These are phyloP conservation scores for Cladorrhinum sp. DNA, from an alignment of 2,329 filamentous ascomycete species.

Conservation along the genomic window DNA sequence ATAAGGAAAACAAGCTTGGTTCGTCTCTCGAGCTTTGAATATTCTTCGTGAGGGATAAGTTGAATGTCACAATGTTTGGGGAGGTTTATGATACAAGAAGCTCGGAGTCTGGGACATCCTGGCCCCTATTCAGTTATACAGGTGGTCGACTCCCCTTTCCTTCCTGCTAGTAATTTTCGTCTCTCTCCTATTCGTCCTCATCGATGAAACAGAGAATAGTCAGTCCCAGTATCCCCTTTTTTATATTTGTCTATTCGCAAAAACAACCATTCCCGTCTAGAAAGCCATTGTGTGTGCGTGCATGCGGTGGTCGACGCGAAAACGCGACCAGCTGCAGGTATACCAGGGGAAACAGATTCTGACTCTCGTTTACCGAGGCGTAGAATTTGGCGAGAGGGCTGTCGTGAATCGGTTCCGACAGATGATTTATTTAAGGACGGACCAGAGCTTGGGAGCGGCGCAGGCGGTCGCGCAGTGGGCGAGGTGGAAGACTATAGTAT, in stretches of 20 bases:
- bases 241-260: slow-evolving; percentile 17
- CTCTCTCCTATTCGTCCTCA: not conserved
- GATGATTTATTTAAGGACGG: slow-evolving; percentile 73
- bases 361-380: slow-evolving; percentile 8
- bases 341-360: slow-evolving; percentile 7
- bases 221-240: slow-evolving; percentile 2
- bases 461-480: slow-evolving; percentile 91
- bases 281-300: slow-evolving; percentile 11
- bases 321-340: slow-evolving; percentile 5
- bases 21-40: not conserved
- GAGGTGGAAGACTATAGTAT: slow-evolving; percentile 87
- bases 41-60: not conserved
- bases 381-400: not conserved
- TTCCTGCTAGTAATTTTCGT: not conserved
- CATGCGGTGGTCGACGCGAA: slow-evolving; percentile 8
- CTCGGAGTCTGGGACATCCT: not conserved
- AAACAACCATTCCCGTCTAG: slow-evolving; percentile 10
- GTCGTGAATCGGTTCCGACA: slow-evolving; percentile 6
- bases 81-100: slow-evolving; percentile 7
- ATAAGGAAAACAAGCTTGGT: not conserved
- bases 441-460: slow-evolving; percentile 94
- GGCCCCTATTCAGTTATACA: slow-evolving; percentile 2
- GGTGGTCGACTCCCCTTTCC: not conserved
- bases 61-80: not conserved
- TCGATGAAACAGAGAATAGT: not conserved